A percentile compares a stretch with the other conserved stretches of the same genome.
phyloP scores from a whole-genome alignment of 2,329 filamentous ascomycete genomes.

The Botrytis pseudocinerea region DNA sequence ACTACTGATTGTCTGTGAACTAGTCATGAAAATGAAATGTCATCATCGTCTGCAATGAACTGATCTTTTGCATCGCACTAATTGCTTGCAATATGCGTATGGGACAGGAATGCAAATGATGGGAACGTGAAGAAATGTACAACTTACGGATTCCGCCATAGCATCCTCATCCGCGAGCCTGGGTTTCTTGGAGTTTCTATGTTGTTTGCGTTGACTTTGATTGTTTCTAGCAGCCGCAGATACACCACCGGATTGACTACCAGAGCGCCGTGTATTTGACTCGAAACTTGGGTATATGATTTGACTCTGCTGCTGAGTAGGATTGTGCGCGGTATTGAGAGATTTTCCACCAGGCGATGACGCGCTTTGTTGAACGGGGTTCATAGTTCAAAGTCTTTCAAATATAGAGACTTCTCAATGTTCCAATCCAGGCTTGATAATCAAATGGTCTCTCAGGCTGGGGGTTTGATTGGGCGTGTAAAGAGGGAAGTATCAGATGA shows the following conservation, averaged over 20 bases:
- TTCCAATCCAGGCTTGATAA: not conserved
- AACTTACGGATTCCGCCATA: constrained; percentile 73
- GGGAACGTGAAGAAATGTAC: not conserved
- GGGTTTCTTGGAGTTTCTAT: constrained; percentile 78
- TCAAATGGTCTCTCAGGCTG: not conserved
- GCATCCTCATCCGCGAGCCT: constrained; percentile 78
- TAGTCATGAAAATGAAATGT: not conserved
- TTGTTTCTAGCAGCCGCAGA: constrained; percentile 64
- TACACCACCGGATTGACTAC: constrained; percentile 28
- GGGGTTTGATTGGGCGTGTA: not conserved
- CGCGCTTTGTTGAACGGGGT: constrained; percentile 37
- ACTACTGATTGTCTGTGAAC: not conserved
- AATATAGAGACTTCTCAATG: not conserved
- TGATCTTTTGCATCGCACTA: not conserved
- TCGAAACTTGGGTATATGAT: constrained; percentile 37
- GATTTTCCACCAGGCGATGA: constrained; percentile 39
- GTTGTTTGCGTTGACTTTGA: constrained; percentile 76
- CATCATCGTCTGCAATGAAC: not conserved
- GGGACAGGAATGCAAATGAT: not conserved
- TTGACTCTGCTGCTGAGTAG: constrained; percentile 37
- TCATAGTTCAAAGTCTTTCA: constrained; percentile 34
- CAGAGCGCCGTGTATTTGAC: constrained; percentile 35
- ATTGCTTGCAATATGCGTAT: not conserved
- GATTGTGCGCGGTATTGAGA: constrained; percentile 36
- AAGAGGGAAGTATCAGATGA: constrained; percentile 1